Evolutionary conservation across 2,329 filamentous ascomycete species (phyloP).

Genomic region (Cladosporium sp.): DNA sequence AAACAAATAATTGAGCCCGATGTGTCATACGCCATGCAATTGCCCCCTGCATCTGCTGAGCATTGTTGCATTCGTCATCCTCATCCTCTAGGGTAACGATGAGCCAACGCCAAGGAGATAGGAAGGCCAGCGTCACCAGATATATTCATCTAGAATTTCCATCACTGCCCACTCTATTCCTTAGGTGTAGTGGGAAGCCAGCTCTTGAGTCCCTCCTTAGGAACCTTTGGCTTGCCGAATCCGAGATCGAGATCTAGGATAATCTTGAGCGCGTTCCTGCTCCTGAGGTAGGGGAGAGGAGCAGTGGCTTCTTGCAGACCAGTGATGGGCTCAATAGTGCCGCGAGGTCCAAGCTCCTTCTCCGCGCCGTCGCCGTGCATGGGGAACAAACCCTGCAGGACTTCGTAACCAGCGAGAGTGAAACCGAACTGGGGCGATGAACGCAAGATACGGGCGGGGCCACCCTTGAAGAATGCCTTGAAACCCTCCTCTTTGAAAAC

Average conservation of each 20-base stretch:
- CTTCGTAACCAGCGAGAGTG: slow-evolving; percentile 90
- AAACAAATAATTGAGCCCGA: background rate
- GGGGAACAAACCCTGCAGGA: slow-evolving; percentile 76
- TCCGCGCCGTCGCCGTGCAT: slow-evolving; percentile 63
- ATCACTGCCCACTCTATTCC: background rate
- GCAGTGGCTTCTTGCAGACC: slow-evolving; percentile 61
- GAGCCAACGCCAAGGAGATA: no score
- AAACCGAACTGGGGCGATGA: slow-evolving; percentile 98
- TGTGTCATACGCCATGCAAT: background rate
- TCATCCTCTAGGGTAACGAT: no score
- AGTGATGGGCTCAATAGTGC: slow-evolving; percentile 60
- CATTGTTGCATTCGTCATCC: background rate
- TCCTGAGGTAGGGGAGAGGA: slow-evolving; percentile 64
- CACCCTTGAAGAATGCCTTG: slow-evolving; percentile 97
- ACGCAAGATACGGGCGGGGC: slow-evolving; percentile 87
- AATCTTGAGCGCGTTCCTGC: slow-evolving; percentile 89
- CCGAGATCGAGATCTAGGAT: slow-evolving; percentile 92
- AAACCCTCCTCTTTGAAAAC: slow-evolving; percentile 90
- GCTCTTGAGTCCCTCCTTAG: slow-evolving; percentile 10
- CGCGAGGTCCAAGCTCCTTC: slow-evolving; percentile 45
- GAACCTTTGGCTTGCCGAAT: slow-evolving; percentile 67
- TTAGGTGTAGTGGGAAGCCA: background rate
- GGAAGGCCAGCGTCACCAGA: no score
- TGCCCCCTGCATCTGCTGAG: background rate
- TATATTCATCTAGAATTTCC: no score